These are phyloP conservation scores for Boechera stricta DNA, from an alignment of 345 rosid species.

Conservation along the genomic window DNA sequence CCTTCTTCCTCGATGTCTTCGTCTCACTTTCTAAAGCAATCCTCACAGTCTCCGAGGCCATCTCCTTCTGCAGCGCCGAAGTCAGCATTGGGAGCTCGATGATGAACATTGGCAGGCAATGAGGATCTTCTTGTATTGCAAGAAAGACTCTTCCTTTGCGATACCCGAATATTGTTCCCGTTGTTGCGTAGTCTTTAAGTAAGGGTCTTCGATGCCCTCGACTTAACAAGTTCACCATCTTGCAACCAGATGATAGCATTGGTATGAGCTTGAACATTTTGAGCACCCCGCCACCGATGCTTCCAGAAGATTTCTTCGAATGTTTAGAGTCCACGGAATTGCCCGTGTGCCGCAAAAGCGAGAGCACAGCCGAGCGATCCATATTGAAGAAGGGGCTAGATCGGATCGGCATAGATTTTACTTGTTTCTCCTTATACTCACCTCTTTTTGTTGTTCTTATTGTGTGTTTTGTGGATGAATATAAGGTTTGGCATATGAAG, in stretches of 20 bases:
- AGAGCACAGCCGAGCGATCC: conserved; percentile 76
- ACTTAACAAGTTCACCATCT: conserved; percentile 85
- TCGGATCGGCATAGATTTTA: conserved; percentile 73
- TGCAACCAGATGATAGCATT: conserved; percentile 95
- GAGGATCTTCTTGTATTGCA: conserved; percentile 95
- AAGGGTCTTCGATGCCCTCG: conserved; percentile 67
- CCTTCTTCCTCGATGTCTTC: conserved; percentile 71
- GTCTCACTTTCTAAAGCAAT: conserved; percentile 92
- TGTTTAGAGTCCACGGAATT: conserved; percentile 53
- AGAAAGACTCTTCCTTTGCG: conserved; percentile 83
- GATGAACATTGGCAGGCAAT: conserved; percentile 74
- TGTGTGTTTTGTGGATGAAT: conserved; percentile 24
- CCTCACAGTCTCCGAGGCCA: conserved; percentile 88
- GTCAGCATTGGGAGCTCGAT: conserved; percentile 89
- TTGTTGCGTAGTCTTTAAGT: conserved; percentile 80
- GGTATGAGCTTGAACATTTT: conserved; percentile 89
- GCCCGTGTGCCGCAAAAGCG: conserved; percentile 64
- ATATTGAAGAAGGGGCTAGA: conserved; percentile 76
- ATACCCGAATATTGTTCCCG: conserved; percentile 84
- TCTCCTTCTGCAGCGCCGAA: conserved; percentile 74
- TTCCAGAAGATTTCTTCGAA: conserved; percentile 49
- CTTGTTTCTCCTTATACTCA: background rate
- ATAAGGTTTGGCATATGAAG: conserved; percentile 19
- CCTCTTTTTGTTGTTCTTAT: conserved; percentile 16
- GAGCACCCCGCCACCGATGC: conserved; percentile 62